Evolutionary conservation across 2,329 filamentous ascomycete genomes (phyloP).

Genomic region (Microcyclospora pomicola): DNA sequence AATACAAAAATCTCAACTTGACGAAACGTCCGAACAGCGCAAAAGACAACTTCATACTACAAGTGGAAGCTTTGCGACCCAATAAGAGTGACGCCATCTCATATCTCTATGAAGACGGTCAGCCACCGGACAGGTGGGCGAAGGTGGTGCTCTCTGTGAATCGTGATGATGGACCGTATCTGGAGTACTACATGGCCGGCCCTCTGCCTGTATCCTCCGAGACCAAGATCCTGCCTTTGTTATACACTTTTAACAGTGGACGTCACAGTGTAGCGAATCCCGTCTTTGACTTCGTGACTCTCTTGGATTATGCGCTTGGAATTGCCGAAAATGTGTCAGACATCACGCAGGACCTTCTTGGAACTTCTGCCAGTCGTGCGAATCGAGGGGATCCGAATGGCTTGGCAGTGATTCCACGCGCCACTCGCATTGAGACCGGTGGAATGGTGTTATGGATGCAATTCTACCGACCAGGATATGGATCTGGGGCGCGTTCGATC

Average conservation of each 20-base stretch:
- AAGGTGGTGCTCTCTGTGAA: constrained; percentile 31
- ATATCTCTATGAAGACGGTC: constrained; percentile 29
- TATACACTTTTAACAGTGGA: constrained; percentile 30
- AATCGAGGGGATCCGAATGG: constrained; percentile 28
- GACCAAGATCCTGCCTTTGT: constrained; percentile 26
- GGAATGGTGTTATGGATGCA: constrained; percentile 35
- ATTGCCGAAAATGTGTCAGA: constrained; percentile 26
- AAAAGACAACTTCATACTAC: constrained; percentile 16
- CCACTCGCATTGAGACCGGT: constrained; percentile 29
- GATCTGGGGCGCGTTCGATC: constrained; percentile 31
- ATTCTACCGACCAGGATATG: constrained; percentile 29
- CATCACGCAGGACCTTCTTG: constrained; percentile 34
- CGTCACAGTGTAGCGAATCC: constrained; percentile 22
- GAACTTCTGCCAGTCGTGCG: constrained; percentile 23
- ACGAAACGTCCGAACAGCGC: constrained; percentile 11
- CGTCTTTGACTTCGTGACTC: constrained; percentile 14
- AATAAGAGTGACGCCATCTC: constrained; percentile 37
- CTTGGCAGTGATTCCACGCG: constrained; percentile 25
- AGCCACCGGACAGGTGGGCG: constrained; percentile 30
- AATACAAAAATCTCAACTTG: constrained; percentile 16
- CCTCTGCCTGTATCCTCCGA: constrained; percentile 33
- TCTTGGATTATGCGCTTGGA: constrained; percentile 9
- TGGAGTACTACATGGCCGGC: constrained; percentile 35
- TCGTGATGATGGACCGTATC: constrained; percentile 25
- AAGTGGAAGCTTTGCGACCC: constrained; percentile 29